Evolutionary conservation across 192 early-diverging fungal species (phyloP).

Genomic region (Coemansia erecta): DNA sequence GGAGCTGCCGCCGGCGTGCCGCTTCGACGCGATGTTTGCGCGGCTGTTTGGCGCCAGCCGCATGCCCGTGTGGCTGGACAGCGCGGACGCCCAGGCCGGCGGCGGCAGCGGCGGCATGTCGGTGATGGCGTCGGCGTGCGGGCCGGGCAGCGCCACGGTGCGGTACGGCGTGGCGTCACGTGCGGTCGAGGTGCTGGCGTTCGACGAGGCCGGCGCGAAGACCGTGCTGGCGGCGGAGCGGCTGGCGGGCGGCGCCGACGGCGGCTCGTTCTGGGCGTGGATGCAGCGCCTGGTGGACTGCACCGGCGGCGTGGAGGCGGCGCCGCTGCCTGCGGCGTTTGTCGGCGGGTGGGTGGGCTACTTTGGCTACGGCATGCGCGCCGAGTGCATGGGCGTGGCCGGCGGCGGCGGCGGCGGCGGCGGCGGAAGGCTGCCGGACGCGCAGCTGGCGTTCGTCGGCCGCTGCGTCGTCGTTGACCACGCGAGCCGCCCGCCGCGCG

Average conservation of each 20-base stretch:
- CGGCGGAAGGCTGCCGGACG: slow-evolving; percentile 60
- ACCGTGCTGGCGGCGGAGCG: background rate
- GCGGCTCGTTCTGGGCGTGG: slow-evolving; percentile 64
- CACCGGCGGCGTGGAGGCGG: slow-evolving; percentile 15
- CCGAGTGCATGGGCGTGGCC: slow-evolving; percentile 48
- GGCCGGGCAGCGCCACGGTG: slow-evolving; percentile 25
- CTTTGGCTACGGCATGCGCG: slow-evolving; percentile 93
- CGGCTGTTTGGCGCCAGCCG: slow-evolving; percentile 22
- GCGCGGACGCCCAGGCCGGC: slow-evolving; percentile 37
- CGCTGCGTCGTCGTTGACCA: slow-evolving; percentile 76
- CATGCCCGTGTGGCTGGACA: slow-evolving; percentile 68
- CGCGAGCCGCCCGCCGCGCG: slow-evolving; percentile 8
- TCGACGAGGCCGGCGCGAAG: background rate
- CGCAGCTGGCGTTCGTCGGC: slow-evolving; percentile 73
- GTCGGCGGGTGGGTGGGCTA: slow-evolving; percentile 86
- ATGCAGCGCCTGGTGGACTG: slow-evolving; percentile 50
- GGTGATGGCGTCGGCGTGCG: slow-evolving; percentile 28
- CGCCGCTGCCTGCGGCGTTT: slow-evolving; percentile 56
- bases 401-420: background rate
- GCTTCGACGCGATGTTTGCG: slow-evolving; percentile 7
- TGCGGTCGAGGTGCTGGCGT: slow-evolving; percentile 6
- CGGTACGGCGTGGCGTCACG: slow-evolving; percentile 17
- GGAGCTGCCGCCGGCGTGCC: background rate
- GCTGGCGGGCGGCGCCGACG: background rate
- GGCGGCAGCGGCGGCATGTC: slow-evolving; percentile 12